Evolutionary conservation across 257 asterid genomes (phyloP), one percentile per base, ranked within the genome.

Genomic region (Schizonepeta tenuifolia): DNA sequence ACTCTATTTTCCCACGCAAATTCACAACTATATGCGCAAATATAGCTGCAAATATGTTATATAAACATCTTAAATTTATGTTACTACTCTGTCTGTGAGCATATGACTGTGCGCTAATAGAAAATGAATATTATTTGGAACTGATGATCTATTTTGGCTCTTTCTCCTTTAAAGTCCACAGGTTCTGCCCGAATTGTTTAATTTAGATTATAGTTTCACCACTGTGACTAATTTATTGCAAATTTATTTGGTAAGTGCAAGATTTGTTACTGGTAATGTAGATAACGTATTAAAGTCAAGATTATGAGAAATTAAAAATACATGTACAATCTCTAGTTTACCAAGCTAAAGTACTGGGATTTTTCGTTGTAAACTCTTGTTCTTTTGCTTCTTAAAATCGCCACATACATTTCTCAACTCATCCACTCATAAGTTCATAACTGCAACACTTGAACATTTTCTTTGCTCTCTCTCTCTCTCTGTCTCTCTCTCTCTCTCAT

Each of bases 371-470:
- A 61, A 44, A 35, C 65, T 80, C 57, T 72, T 67, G 59, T 72
- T 36, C 70, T 63, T 13, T 81, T 77, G 82, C 82, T 70, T 62
- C 17, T 69, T 65, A 74, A 75, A 56, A 67, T 54, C 77, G 17
- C 71, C 76, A 74, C 63, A 56, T 64, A 74, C 63, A 56, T 64
- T 54, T 72, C 80, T 82, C 78, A 59, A 50, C 85, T 17, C 36
- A 58, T 65, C 67, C 82, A 43, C 77, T 50, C 78, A 24, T 72
- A 70, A 79, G 82, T 20, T 50, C 78, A 24, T 72, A 70, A 79
- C 83, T 20, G 82, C 67, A 70, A 43, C 44, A 72, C 77, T 58
- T 54, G 28, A 55, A 26, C 79, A 53, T n/a, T 57, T 28, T 69
- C 55, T 51, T 15, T 61, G 11, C 69, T 54, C 56, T n/a, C 36